Evolutionary conservation across 768 basidiomycete species (phyloP), one percentile per base, ranked within the genome.

Genomic region (Porphyrellus cyaneotinctus): DNA sequence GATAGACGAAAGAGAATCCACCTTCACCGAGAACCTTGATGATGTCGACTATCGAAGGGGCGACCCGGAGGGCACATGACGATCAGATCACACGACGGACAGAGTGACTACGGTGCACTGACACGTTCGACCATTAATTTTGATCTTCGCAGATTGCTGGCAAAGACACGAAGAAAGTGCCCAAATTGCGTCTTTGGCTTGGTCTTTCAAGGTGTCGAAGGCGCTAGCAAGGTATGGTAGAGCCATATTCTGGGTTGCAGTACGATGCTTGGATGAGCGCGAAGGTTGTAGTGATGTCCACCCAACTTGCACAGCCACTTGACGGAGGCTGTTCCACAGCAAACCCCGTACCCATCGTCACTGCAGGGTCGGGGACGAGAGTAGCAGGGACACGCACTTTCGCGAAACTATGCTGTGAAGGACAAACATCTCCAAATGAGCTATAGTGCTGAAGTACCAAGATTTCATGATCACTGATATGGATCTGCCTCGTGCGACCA

Each of bases 61-160:
- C 15, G 23, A 48, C 28, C 20, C 47, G 4, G 37, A 33, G 24
- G 46, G 47, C 37, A 35, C 15, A 50, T 12, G 30, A 39, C 17
- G 38, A 47, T 53, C 52, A 55, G 42, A 13, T 39, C 48, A 48
- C 43, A 43, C 28, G 37, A 39, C n/a, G 2, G 33, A 48, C 49
- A 28, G 49, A 18, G 43, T 28, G 42, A 54, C 45, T 30, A 20
- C n/a, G n/a, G 49, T 15, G 43, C 51, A 79, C 85, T 77, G 60
- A 91, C 89, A 98, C 36, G 91, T 90, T 59, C 95, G 81, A 33
- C 95, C 95, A 61, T 95, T 97, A 56, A 99, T 94, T 75, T 98
- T 97, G 54, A 97, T 78, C 53, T 84, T 91, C 15, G 92, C 87
- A 39, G 90, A 81, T 65, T 84, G 87, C 65, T 83, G 81, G 72